Percentiles rank a stretch among this genome's conserved stretches.
These are phyloP conservation scores for Mycosarcoma maydis DNA, from an alignment of 1,284 basidiomycete genomes.

Conservation along the genomic window DNA sequence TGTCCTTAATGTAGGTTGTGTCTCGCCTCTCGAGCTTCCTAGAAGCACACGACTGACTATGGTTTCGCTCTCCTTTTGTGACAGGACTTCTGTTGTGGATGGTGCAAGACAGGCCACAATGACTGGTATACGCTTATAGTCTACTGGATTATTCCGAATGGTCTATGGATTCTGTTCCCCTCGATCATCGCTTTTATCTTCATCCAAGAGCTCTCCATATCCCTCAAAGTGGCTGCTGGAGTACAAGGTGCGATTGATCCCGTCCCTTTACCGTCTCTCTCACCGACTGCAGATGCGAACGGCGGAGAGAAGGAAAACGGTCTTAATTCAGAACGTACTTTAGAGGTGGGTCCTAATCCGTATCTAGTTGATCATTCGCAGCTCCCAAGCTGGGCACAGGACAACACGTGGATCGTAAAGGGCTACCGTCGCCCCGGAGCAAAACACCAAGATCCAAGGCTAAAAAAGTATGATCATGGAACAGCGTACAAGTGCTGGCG, in stretches of 20 bases:
- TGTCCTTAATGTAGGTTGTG: conserved; percentile 42
- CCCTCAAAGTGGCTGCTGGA: conserved; percentile 47
- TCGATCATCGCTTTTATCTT: conserved; percentile 70
- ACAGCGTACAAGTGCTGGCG: conserved; percentile 60
- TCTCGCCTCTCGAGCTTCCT: background rate
- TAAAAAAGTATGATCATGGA: conserved; percentile 56
- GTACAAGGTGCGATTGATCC: conserved; percentile 37
- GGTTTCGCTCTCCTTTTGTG: background rate
- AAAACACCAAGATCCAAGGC: conserved; percentile 16
- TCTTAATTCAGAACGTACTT: background rate
- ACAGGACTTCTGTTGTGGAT: conserved; percentile 68
- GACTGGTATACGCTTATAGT: conserved; percentile 71
- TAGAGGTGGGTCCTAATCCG: conserved; percentile 26
- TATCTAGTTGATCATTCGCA: conserved; percentile 56
- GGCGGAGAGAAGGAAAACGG: background rate
- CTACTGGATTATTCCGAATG: conserved; percentile 81
- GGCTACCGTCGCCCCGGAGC: conserved; percentile 65
- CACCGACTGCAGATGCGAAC: background rate
- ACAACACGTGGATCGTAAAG: conserved; percentile 59
- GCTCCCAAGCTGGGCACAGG: conserved; percentile 59
- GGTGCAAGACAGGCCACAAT: conserved; percentile 82
- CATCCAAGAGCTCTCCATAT: conserved; percentile 27
- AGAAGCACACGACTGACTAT: background rate
- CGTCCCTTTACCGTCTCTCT: background rate
- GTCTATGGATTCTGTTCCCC: conserved; percentile 79